Evolutionary conservation across 2,329 filamentous ascomycete species (phyloP), one percentile per base, ranked within the genome.

Genomic region (Neofusicoccum parvum): DNA sequence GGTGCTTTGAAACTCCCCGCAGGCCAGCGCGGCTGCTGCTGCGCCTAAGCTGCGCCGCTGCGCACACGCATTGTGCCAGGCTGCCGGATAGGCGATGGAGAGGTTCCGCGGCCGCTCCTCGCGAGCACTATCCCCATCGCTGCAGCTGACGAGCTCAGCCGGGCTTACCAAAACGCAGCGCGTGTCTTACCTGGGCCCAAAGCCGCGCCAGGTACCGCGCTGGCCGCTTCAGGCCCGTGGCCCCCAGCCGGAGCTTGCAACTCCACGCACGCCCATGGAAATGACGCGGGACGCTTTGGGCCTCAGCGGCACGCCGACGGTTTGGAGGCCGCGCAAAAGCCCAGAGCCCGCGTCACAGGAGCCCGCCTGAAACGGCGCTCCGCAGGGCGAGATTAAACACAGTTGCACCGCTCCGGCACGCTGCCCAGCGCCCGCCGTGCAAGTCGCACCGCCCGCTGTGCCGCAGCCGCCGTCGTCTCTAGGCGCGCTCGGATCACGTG

Each of bases 271-370:
- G 15, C 12, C 46, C 20, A 11, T 49, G 46, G 36, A 63, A 51
- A 64, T 64, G 60, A 64, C 46, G 59, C 59, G 59, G 59, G 59
- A 49, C 58, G 59, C 59, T 63, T 51, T 41, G 59, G 59, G 59
- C 59, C 56, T 60, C 56, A 39, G 58, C 58, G 43, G 54, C 37
- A 46, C 56, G 56, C 56, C 41, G 56, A 37, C 27, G 56, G 34
- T 48, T 43, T 60, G 45, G 56, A 60, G 5, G 54, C 41, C 39
- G 49, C 49, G 50, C 50, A 54, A 17, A 39, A 39, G 50, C 34
- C 37, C 43, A 34, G 15, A 27, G 17, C 60, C 46, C 37, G 39
- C 50, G 62, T 64, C 50, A 54, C 62, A 64, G 51, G 62, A 64
- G 17, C 20, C n/a, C 7, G 39, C 50, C 62, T 64, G 62, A 64